Evolutionary conservation across 192 early-diverging fungal species (phyloP), one percentile per base, ranked within the genome.

Genomic region (Podila clonocystis): DNA sequence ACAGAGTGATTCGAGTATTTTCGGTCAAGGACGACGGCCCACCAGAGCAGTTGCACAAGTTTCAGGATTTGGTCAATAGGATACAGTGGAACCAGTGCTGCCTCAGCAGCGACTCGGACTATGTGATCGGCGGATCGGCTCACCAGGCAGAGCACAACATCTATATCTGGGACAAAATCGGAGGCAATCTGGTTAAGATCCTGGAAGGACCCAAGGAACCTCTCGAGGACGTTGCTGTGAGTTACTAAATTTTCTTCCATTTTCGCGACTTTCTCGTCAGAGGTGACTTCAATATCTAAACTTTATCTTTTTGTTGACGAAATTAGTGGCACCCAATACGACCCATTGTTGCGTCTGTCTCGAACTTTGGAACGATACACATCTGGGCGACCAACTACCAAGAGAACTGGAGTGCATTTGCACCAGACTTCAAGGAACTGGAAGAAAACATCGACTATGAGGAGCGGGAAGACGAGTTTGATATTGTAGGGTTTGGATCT

Each of bases 361-460:
- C 94, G 22, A 87, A 87, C 1, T 93, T 89, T 71, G 96, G 95
- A 20, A 91, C 86, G 6, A 90, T 98, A n/a, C 93, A 94, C 73
- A 87, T 97, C 24, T 99, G 97, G 98, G 86, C 89, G 38, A 87
- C 88, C 20, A 91, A 85, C 22, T 91, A 92, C 22, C 89, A 91
- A 33, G 93, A 97, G 64, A 95, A 95, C 70, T 98, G 95, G 93
- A 95, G 93, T 60, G 94, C 96, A 31, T 96, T 97, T 87, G 95
- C 94, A 19, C 98, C 97, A 24, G 96, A 95, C 50, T 99, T 97
- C 68, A 91, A 85, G 26, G 96, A 98, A 68, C 75, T 99, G 20
- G 95, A 97, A 36, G 97, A 99, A 61, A 98, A 99, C 75, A 86
- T 95, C 8, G 98, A 97, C 63, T 98, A 97, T 79, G 85, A 91